These are phyloP conservation scores for Aspergillus flavus DNA, from an alignment of 2,329 filamentous ascomycete species.

Conservation along the genomic window DNA sequence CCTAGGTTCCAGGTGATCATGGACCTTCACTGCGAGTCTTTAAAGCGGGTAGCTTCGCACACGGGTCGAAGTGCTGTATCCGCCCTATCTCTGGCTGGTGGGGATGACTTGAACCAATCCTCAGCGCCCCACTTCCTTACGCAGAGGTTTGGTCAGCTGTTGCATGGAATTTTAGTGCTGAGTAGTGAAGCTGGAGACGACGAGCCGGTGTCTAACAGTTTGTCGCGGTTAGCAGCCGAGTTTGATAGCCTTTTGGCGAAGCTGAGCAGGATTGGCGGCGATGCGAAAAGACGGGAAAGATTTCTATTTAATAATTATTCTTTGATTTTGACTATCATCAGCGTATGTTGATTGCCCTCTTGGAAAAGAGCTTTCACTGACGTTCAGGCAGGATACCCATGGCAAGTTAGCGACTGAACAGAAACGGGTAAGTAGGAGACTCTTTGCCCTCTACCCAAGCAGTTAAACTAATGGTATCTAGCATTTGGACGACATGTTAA, in stretches of 20 bases:
- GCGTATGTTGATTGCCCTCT: slow-evolving; percentile 48
- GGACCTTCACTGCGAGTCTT: slow-evolving; percentile 87
- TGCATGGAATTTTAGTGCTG: slow-evolving; percentile 80
- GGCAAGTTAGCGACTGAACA: slow-evolving; percentile 65
- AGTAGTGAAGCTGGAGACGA: slow-evolving; percentile 92
- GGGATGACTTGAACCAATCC: slow-evolving; percentile 46
- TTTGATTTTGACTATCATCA: slow-evolving; percentile 88
- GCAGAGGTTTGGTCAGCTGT: slow-evolving; percentile 90
- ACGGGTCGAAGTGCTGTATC: slow-evolving; percentile 53
- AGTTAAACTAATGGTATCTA: slow-evolving; percentile 23
- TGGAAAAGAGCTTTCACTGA: neutral
- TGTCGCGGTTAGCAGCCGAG: slow-evolving; percentile 75
- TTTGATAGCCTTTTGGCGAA: slow-evolving; percentile 81
- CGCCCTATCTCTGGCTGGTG: slow-evolving; percentile 57
- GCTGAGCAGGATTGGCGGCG: slow-evolving; percentile 73
- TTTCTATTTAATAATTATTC: slow-evolving; percentile 98
- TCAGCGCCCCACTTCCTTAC: slow-evolving; percentile 85
- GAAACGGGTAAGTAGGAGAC: slow-evolving; percentile 50
- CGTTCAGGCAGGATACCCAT: slow-evolving; percentile 44
- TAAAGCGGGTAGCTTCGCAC: slow-evolving; percentile 61
- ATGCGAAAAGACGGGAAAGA: slow-evolving; percentile 77
- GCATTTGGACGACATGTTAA: slow-evolving; percentile 46
- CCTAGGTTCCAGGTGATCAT: slow-evolving; percentile 92
- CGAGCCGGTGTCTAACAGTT: slow-evolving; percentile 82
- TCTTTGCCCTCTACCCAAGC: neutral